Evolutionary conservation across 768 basidiomycete species (phyloP).

Genomic region (Trametes gibbosa): DNA sequence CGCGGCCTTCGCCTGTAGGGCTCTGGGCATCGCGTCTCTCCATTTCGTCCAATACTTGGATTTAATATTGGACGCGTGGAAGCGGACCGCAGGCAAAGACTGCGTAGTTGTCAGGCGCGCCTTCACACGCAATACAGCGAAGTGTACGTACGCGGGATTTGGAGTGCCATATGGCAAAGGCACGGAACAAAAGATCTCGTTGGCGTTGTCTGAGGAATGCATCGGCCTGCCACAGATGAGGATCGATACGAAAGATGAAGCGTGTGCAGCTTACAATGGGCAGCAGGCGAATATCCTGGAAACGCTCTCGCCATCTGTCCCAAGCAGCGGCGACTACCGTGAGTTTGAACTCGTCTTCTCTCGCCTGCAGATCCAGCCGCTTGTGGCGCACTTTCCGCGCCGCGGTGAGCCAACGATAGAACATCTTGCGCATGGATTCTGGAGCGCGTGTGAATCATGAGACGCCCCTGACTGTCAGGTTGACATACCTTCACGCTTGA

Average conservation of each 20-base stretch:
- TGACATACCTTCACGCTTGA: constrained; percentile 70
- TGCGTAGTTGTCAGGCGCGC: constrained; percentile 27
- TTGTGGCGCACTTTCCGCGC: constrained; percentile 62
- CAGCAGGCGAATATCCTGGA: constrained; percentile 59
- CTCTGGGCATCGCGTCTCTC: constrained; percentile 69
- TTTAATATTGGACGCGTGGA: constrained; percentile 63
- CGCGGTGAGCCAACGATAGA: constrained; percentile 66
- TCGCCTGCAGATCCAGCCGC: constrained; percentile 54
- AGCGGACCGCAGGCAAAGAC: constrained; percentile 79
- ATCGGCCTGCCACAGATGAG: constrained; percentile 45
- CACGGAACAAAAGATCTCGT: constrained; percentile 58
- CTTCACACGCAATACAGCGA: constrained; percentile 8
- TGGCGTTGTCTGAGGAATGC: constrained; percentile 57
- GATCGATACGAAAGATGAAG: neutral
- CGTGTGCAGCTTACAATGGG: constrained; percentile 49
- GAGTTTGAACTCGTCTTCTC: constrained; percentile 60
- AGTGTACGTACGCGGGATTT: constrained; percentile 58
- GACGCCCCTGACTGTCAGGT: no score
- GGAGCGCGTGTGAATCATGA: neutral
- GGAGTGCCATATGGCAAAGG: constrained; percentile 72
- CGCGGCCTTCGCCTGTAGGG: constrained; percentile 61
- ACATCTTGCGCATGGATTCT: constrained; percentile 69
- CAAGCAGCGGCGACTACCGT: constrained; percentile 54
- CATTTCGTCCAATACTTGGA: constrained; percentile 61
- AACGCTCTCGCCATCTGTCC: constrained; percentile 80